Evolutionary conservation across 768 basidiomycete species (phyloP), one percentile per base, ranked within the genome.

Genomic region (Dioszegia aurantiaca): DNA sequence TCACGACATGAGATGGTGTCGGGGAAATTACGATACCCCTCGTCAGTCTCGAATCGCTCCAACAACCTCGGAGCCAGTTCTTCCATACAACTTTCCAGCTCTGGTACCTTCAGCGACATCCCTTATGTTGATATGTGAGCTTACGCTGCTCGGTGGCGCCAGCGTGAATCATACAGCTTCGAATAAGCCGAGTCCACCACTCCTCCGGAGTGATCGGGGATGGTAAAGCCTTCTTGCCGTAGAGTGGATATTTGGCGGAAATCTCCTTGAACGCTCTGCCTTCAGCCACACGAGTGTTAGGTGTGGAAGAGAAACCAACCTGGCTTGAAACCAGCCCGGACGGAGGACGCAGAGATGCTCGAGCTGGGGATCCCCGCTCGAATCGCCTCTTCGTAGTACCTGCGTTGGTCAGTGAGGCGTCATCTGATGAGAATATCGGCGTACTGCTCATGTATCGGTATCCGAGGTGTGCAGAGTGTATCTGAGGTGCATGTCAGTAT

Each of bases 171-270:
- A 74, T 65, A 26, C 62, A 68, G 44, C 59, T 58, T 16, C 63
- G 51, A 28, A 76, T 76, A 27, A 74, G 58, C 8, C 63, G 47
- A 12, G 66, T 67, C 74, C 74, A 76, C 74, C 74, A 76, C 48
- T 67, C 57, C 36, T 66, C 67, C 2, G 72, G 67, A 1, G 56
- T 60, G 21, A 74, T 51, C 6, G 67, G 54, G 30, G 2, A 14
- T 4, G 72, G 67, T 4, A 33, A 0, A 1, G 65, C 45, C 31
- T 61, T 52, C 53, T 69, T 69, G 21, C 74, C 74, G 48, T 70
- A 76, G 26, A 69, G 58, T 3, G 74, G 72, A 55, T 61, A 65
- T 2, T 12, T n/a, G 8, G 24, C 33, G 14, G 61, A 48, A 2
- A 72, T 42, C 19, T 54, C 55, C 37, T 70, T 69, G 63, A 74